Base-by-base conservation (phyloP, 2,329 filamentous ascomycete species). In the Septoria petroselini region DNA sequence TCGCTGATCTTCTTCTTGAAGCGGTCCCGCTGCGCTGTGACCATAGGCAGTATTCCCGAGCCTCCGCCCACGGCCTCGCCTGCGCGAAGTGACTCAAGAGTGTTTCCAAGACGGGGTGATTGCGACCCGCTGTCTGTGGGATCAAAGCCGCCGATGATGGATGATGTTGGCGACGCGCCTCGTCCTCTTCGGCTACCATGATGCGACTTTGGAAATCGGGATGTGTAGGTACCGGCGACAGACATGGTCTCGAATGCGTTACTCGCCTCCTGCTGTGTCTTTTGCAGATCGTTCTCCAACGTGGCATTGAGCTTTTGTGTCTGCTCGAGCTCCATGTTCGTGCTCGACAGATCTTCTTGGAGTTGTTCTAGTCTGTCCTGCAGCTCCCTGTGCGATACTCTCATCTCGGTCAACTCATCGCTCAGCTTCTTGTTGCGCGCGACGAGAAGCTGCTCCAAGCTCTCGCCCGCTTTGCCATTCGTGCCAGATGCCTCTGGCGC, bases 131-230 rank as follows among this genome's bases (percentile, higher is more conserved):
- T 53, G n/a, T 56, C 56, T 11, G 81, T 78, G 17, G 86, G 84
- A 63, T 95, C 88, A 65, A 96, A 90, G n/a, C 93, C 93, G 53
- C 91, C 96, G 62, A 98, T 97, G 62, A 98, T 97, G 15, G 91
- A 97, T 3, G 91, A 97, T 1, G 93, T 97, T 0, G 93, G 94
- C 2, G 93, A 97, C 12, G 86, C 81, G 33, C 85, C 81, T 31
- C 85, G 80, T 61, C 83, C 82, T 44, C 86, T 81, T 41, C 86
- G 80, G 14, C 81, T 73, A 31, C 64, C 65, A 51, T 73, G 76
- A 2, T 73, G 72, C 9, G 86, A 83, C 59, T 82, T 83, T 2
- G 86, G 84, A 63, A 90, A 87, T 41, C 86, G 82, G 17, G 86
- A 91, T 43, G 84, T 81, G 67, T 95, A 94, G 2, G 91, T 97